A percentile compares a stretch with the other conserved stretches of the same genome.
Evolutionary conservation across 2,329 filamentous ascomycete species (phyloP).

Genomic region (Aureobasidium melanogenum): DNA sequence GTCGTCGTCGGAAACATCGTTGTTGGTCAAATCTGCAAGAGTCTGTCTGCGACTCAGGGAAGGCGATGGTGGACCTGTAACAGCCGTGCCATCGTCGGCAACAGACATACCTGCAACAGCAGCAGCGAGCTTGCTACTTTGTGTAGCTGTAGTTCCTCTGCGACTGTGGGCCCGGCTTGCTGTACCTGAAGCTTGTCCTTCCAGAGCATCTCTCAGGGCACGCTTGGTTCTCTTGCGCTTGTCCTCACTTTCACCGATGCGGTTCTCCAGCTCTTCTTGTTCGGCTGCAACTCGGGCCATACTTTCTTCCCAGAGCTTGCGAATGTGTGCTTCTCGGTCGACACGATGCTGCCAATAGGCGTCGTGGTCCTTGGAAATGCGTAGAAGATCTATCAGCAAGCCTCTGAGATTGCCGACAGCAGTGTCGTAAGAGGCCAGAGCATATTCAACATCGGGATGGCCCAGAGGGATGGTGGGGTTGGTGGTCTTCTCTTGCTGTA

Average conservation of each 20-base stretch:
- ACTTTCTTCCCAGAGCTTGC: conserved; percentile 97
- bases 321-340: conserved; percentile 82
- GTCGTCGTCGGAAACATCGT: conserved; percentile 63
- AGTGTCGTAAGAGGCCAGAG: conserved; percentile 75
- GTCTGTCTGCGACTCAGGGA: conserved; percentile 50
- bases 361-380: conserved; percentile 89
- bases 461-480: conserved; percentile 66
- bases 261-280: conserved; percentile 82
- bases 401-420: conserved; percentile 81
- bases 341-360: conserved; percentile 94
- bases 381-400: conserved; percentile 75
- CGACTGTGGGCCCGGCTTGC: conserved; percentile 13
- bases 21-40: conserved; percentile 59
- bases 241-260: conserved; percentile 79
- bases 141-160: conserved; percentile 10
- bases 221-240: conserved; percentile 86
- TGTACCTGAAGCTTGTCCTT: conserved; percentile 35
- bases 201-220: conserved; percentile 77
- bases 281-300: conserved; percentile 96
- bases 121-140: conserved; percentile 9
- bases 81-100: conserved; percentile 12
- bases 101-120: conserved; percentile 14
- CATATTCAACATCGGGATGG: conserved; percentile 67
- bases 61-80: neutral
- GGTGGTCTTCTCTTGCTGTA: conserved; percentile 61